phyloP scores from a whole-genome alignment of 306 rosid genomes.

The Lagenaria siceraria region DNA sequence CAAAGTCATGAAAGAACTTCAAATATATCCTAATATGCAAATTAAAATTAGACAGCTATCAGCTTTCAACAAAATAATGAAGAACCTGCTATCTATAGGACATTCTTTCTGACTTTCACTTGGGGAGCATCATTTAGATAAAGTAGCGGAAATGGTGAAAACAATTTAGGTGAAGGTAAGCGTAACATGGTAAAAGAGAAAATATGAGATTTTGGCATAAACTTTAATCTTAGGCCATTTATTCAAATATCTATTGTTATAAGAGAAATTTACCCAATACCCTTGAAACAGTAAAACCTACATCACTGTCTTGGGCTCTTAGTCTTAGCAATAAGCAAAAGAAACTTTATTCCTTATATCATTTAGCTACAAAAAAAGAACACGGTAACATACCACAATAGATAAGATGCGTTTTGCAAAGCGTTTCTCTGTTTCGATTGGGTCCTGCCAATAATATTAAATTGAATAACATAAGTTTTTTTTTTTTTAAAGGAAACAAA shows the following conservation, averaged over 20 bases:
- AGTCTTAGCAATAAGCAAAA: not conserved
- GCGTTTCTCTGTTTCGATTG: conserved; percentile 69
- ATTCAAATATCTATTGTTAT: not conserved
- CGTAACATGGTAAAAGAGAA: not conserved
- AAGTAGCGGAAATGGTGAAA: not conserved
- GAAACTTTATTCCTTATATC: not conserved
- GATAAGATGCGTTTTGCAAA: conserved; percentile 87
- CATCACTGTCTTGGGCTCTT: not conserved
- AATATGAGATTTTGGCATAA: not conserved
- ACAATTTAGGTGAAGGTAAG: not conserved
- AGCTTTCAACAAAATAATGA: not conserved
- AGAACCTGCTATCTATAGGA: not conserved
- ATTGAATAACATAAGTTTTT: not conserved
- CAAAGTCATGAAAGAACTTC: not conserved
- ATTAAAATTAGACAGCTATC: not conserved
- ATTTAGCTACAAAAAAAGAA: not conserved
- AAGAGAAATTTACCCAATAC: not conserved
- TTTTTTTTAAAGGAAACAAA: too few species aligned
- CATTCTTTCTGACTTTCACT: not conserved
- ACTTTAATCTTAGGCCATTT: not conserved
- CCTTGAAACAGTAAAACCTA: not conserved
- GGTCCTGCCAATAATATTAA: conserved; percentile 55
- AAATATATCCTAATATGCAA: not conserved
- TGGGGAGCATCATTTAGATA: not conserved
- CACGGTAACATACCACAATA: conserved; percentile 59